Conservation (phyloP, 83 land plant genomes). For the Thuja plicata region DNA sequence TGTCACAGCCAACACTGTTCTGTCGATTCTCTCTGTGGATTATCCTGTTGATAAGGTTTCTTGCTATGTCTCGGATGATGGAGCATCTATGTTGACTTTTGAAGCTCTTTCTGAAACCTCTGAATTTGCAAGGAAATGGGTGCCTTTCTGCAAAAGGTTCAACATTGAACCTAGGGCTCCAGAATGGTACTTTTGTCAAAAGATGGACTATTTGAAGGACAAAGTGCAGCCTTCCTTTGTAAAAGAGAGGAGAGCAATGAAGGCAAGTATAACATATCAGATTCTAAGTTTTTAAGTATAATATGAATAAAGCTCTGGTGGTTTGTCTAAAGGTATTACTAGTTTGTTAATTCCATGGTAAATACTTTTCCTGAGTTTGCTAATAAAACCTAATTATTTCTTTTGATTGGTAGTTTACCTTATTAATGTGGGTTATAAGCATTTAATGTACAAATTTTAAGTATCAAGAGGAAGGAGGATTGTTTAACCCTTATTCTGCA, state of each 20-base stretch:
- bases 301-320: not conserved
- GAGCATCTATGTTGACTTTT: conserved; percentile 83
- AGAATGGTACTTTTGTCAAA: conserved; percentile 80
- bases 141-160: conserved; percentile 75
- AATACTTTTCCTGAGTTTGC: not conserved
- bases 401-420: not conserved
- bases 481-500: conserved; percentile 1
- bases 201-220: conserved; percentile 76
- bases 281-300: not conserved
- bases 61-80: conserved; percentile 81
- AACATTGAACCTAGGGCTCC: conserved; percentile 86
- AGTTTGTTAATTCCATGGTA: not conserved
- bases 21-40: conserved; percentile 82
- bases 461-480: conserved; percentile 8
- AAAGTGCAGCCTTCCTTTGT: conserved; percentile 79
- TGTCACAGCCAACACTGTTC: conserved; percentile 84
- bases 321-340: not conserved
- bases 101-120: conserved; percentile 80
- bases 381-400: not conserved
- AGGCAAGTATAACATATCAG: conserved; percentile 25
- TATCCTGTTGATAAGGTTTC: conserved; percentile 85
- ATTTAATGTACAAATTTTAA: conserved; percentile 8
- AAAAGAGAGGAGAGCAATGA: conserved; percentile 85
- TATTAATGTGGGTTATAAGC: conserved; percentile 4
- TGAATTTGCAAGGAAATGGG: conserved; percentile 85